phyloP scores from a whole-genome alignment of 441 rosid species.

The Kokia cookei region DNA sequence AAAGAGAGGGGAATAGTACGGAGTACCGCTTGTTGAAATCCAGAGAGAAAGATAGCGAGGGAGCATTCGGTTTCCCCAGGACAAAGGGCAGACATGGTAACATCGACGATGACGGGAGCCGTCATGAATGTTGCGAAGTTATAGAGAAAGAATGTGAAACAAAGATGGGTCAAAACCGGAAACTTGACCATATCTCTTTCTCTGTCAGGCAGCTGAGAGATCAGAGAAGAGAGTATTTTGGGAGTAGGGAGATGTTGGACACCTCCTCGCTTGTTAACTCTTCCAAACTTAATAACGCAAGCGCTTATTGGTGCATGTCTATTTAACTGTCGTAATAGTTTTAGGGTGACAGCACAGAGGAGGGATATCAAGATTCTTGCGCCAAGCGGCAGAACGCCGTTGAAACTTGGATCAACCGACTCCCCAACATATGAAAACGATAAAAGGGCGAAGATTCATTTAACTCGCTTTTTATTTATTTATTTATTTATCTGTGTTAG shows the following conservation, averaged over 20 bases:
- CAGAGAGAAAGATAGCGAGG: constrained; percentile 27
- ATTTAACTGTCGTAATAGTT: background rate
- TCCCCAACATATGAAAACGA: background rate
- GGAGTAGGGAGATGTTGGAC: background rate
- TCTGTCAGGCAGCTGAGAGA: background rate
- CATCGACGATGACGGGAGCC: constrained; percentile 24
- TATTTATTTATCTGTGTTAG: background rate
- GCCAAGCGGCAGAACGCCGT: background rate
- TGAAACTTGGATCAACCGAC: background rate
- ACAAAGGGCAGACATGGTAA: constrained; percentile 32
- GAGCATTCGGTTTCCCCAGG: constrained; percentile 32
- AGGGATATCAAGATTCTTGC: background rate
- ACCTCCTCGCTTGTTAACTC: background rate
- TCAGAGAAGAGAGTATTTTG: background rate
- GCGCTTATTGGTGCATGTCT: background rate
- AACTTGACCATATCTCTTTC: constrained; percentile 11
- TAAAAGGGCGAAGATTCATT: background rate
- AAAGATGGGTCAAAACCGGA: constrained; percentile 14
- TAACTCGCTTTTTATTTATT: background rate
- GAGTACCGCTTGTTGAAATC: constrained; percentile 41
- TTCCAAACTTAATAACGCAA: background rate
- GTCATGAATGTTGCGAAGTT: constrained; percentile 23
- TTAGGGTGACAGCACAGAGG: background rate
- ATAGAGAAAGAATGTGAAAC: constrained; percentile 25
- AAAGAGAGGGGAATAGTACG: background rate